phyloP scores from a whole-genome alignment of 805 yeast genomes.

The Pichia occidentalis region DNA sequence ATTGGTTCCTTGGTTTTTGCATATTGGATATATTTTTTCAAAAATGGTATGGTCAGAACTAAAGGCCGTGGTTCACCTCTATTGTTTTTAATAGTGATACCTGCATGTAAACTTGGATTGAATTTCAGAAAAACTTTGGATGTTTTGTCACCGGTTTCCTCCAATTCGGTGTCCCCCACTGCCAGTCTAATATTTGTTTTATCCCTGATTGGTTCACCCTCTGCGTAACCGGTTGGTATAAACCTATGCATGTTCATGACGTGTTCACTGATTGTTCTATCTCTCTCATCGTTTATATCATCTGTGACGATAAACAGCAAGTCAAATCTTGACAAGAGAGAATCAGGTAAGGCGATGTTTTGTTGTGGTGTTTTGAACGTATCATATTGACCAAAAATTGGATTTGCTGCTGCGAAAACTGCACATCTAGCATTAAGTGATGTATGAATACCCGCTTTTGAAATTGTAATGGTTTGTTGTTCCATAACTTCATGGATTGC shows the following conservation, averaged over 20 bases:
- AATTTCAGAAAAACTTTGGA: constrained; percentile 78
- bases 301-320: constrained; percentile 92
- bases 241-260: constrained; percentile 90
- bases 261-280: constrained; percentile 86
- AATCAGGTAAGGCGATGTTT: constrained; percentile 95
- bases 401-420: constrained; percentile 96
- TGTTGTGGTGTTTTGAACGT: constrained; percentile 93
- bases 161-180: constrained; percentile 61
- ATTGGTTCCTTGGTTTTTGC: constrained; percentile 88
- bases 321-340: constrained; percentile 94
- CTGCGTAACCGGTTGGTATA: constrained; percentile 78
- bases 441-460: constrained; percentile 97
- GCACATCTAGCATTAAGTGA: constrained; percentile 94
- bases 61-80: constrained; percentile 32
- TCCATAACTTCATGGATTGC: constrained; percentile 99
- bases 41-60: constrained; percentile 65
- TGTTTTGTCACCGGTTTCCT: constrained; percentile 38
- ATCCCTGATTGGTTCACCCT: constrained; percentile 92
- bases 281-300: constrained; percentile 79
- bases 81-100: constrained; percentile 21
- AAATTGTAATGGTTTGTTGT: constrained; percentile 96
- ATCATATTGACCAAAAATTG: constrained; percentile 94
- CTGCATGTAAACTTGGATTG: constrained; percentile 62
- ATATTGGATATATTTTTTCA: constrained; percentile 88
- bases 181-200: constrained; percentile 62